phyloP scores from a whole-genome alignment of 225 moss, liverwort and hornwort species.

The Polytrichum commune region DNA sequence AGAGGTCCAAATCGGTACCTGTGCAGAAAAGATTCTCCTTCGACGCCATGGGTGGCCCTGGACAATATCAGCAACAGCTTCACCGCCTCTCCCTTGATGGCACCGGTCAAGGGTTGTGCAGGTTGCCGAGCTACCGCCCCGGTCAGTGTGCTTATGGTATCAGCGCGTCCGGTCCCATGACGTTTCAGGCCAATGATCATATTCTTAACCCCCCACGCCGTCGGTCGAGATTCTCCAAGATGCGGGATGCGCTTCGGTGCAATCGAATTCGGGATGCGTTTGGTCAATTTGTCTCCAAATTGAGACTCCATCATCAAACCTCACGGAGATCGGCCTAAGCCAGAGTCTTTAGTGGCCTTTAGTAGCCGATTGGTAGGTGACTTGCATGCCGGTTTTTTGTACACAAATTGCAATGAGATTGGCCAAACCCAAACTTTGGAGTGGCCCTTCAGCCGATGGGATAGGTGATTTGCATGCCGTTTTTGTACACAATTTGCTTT shows the following conservation, averaged over 20 bases:
- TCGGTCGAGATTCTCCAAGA: constrained; percentile 11
- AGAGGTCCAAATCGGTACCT: constrained; percentile 46
- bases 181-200: constrained; percentile 2
- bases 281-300: constrained; percentile 10
- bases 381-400: no score
- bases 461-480: no score
- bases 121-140: constrained; percentile 10
- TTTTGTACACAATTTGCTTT: no score
- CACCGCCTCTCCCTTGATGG: not conserved
- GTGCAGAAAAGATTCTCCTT: constrained; percentile 9
- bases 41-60: not conserved
- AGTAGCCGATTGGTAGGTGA: no score
- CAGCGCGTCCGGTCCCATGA: constrained; percentile 24
- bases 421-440: no score
- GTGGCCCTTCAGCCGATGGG: no score
- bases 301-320: constrained; percentile 3
- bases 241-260: constrained; percentile 12
- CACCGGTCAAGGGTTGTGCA: not conserved
- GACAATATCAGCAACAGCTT: no score
- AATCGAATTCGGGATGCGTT: constrained; percentile 18
- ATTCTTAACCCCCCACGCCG: not conserved
- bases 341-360: no score
- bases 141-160: constrained; percentile 19
- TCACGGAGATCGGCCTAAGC: constrained; percentile 1
- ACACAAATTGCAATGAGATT: not conserved